Evolutionary conservation across 2,329 filamentous ascomycete genomes (phyloP).

Genomic region (Aureobasidium leucospermi): DNA sequence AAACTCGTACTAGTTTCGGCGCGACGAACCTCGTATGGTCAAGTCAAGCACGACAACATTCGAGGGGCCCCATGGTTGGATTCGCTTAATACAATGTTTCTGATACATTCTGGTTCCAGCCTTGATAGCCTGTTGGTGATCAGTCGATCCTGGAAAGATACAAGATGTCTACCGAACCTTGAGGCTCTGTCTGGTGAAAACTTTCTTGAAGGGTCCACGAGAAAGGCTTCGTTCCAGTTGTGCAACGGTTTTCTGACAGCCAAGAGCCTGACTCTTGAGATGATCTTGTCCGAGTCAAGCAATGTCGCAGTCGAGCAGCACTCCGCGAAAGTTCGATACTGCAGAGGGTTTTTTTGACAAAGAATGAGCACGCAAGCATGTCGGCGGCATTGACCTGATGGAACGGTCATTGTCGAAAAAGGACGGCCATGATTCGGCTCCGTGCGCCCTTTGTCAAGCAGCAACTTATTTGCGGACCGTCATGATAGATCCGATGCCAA

Average conservation of each 20-base stretch:
- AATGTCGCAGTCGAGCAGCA: not conserved
- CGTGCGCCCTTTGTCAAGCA: not conserved
- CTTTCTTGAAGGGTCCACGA: not conserved
- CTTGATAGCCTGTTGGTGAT: not conserved
- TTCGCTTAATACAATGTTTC: not conserved
- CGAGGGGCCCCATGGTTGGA: not conserved
- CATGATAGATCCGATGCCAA: not conserved
- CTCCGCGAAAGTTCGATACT: no score
- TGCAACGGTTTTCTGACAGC: not conserved
- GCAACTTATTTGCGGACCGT: not conserved
- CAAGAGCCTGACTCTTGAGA: not conserved
- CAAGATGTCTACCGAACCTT: not conserved
- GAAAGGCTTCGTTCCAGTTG: not conserved
- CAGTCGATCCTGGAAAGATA: not conserved
- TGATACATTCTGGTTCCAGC: not conserved
- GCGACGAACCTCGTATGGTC: not conserved
- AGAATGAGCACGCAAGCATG: not conserved
- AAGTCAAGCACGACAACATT: not conserved
- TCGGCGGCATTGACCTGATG: not conserved
- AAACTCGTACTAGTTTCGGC: conserved; percentile 3
- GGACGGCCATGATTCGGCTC: not conserved
- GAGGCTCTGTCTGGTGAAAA: not conserved
- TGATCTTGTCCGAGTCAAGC: conserved; percentile 1
- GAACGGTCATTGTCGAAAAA: not conserved
- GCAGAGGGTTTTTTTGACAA: not conserved